Conservation (phyloP, 257 asterid species). For the Ajuga chamaepitys region DNA sequence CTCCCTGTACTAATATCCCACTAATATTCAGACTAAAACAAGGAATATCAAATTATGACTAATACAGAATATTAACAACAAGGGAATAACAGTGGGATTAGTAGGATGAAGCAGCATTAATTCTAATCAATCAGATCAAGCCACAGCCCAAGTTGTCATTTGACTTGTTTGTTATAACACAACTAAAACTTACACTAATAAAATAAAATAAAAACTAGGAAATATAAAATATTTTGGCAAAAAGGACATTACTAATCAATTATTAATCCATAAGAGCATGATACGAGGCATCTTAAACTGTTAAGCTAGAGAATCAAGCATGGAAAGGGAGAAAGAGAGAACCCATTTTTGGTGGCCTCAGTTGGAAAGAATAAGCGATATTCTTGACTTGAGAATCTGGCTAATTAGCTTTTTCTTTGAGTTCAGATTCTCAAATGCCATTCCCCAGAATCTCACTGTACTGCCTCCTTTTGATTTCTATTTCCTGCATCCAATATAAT, state of each 20-base stretch:
- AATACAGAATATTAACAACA: not conserved
- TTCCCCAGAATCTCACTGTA: conserved; percentile 42
- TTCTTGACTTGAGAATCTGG: conserved; percentile 70
- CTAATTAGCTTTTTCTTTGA: conserved; percentile 42
- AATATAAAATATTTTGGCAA: not conserved
- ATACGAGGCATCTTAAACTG: conserved; percentile 33
- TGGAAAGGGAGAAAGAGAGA: conserved; percentile 29
- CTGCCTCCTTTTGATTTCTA: not conserved
- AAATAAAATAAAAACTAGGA: not conserved
- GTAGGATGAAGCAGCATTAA: not conserved
- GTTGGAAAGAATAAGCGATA: conserved; percentile 46
- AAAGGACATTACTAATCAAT: conserved; percentile 14
- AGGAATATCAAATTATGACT: not conserved
- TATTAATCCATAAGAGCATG: conserved; percentile 14
- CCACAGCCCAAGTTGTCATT: not conserved
- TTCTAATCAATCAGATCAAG: not conserved
- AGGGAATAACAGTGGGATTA: not conserved
- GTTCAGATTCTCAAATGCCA: conserved; percentile 60
- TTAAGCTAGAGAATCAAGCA: conserved; percentile 31
- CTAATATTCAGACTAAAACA: not conserved
- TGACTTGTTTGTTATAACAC: conserved; percentile 2
- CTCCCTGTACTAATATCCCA: conserved; percentile 17
- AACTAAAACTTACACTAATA: not conserved
- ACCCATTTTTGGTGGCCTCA: conserved; percentile 69
- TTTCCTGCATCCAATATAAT: conserved; percentile 37